Evolutionary conservation across 306 rosid species (phyloP), one percentile per base, ranked within the genome.

Genomic region (Leucaena leucocephala): DNA sequence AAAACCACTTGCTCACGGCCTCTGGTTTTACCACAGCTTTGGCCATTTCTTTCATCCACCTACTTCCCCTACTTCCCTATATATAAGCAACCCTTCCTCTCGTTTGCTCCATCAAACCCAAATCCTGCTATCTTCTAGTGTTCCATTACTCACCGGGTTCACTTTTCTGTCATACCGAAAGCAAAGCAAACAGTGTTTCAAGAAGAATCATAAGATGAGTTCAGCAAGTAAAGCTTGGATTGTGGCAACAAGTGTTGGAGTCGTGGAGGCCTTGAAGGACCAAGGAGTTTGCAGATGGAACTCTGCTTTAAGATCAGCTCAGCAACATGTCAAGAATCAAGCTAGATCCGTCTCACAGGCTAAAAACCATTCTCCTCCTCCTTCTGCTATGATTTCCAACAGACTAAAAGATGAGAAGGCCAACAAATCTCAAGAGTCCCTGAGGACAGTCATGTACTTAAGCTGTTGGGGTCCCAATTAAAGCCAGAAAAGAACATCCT

Each of bases 281-380:
- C 88, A 86, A 59, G 90, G 88, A 11, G 13, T 90, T 5, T 88
- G 92, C 78, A 79, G 89, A 54, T 84, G 86, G 91, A 90, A 83
- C 21, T 46, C 40, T 58, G 69, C 85, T 4, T 61, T 86, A n/a
- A 82, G 76, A 12, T 67, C 77, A 39, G 67, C 58, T 36, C 90
- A 86, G 39, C 88, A 89, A 3, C 79, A 81, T 69, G 70, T 84
- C 3, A 88, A 78, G 78, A 78, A 19, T 71, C 82, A 81, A 54
- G 35, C 77, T 12, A 39, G 85, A 3, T 64, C 85, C 0, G 43
- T 68, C 48, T 76, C 84, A 70, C 87, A 82, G 76, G 50, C 88
- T 15, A 63, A 70, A 21, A 87, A 76, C 46, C 72, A 78, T 71
- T 69, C 87, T 68, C 73, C 90, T 17, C 57, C 80, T 8, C 52